A percentile compares a stretch with the other conserved stretches of the same genome.
phyloP scores from a whole-genome alignment of 1,284 basidiomycete genomes.

The Ganoderma sinense region DNA sequence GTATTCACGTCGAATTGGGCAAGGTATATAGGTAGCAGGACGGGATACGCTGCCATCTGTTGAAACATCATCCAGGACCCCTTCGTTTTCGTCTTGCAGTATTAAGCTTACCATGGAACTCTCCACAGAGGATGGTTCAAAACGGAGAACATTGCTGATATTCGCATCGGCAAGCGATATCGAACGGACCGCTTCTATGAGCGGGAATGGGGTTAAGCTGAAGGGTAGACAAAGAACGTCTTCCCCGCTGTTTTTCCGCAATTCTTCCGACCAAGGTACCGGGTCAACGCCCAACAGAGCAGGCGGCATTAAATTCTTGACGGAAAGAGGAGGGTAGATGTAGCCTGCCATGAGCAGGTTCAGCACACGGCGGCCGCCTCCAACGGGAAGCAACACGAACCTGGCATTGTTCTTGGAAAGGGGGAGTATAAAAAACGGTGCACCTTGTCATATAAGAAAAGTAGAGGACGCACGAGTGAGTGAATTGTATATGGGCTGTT shows the following conservation, averaged over 20 bases:
- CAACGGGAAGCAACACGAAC: conserved; percentile 19
- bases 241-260: conserved; percentile 42
- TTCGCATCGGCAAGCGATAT: conserved; percentile 24
- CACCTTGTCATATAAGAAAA: background rate
- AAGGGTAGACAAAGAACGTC: conserved; percentile 41
- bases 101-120: conserved; percentile 40
- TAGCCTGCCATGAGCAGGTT: conserved; percentile 30
- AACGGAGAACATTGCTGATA: conserved; percentile 33
- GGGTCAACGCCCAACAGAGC: conserved; percentile 27
- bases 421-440: background rate
- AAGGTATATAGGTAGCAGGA: conserved; percentile 52
- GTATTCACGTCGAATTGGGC: conserved; percentile 37
- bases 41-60: conserved; percentile 50
- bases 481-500: conserved; percentile 14
- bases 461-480: conserved; percentile 25
- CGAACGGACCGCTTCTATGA: conserved; percentile 21
- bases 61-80: conserved; percentile 12
- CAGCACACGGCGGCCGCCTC: background rate
- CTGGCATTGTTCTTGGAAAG: conserved; percentile 35
- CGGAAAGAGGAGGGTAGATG: conserved; percentile 40
- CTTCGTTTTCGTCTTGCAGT: conserved; percentile 7
- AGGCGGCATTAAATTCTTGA: conserved; percentile 36
- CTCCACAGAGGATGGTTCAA: conserved; percentile 43
- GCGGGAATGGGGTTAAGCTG: conserved; percentile 28
- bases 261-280: conserved; percentile 43